Percentiles rank a stretch among this genome's conserved stretches.
Conservation (phyloP, 495 filamentous ascomycete genomes). For the Penicillium coprophilum region DNA sequence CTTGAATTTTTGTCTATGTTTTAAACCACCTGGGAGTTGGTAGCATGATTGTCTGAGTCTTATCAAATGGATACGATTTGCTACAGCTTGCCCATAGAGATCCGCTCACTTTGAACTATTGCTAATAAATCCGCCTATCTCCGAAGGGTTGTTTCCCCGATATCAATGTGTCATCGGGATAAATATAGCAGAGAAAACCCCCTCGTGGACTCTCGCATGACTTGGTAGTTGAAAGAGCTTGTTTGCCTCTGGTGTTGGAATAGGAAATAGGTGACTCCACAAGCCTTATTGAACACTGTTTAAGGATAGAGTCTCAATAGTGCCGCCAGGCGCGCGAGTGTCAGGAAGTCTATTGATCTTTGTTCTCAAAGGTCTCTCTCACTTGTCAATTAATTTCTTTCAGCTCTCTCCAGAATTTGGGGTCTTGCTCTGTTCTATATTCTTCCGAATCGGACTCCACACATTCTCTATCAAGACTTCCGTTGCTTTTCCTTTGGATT, state of each 20-base stretch:
- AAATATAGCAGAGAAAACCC: background rate
- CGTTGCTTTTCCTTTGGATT: background rate
- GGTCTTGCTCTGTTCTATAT: background rate
- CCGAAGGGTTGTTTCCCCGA: background rate
- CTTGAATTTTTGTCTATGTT: background rate
- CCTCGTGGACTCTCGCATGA: background rate
- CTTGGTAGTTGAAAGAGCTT: background rate
- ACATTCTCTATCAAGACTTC: background rate
- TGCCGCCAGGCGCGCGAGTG: background rate
- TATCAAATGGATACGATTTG: background rate
- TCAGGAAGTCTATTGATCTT: background rate
- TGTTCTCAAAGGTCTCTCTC: background rate
- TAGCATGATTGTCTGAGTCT: background rate
- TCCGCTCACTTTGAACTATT: background rate
- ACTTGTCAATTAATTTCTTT: background rate
- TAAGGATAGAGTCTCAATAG: conserved; percentile 3
- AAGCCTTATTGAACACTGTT: background rate
- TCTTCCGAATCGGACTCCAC: background rate
- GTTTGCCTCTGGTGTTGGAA: background rate
- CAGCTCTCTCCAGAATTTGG: background rate
- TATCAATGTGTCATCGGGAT: background rate
- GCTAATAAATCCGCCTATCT: background rate
- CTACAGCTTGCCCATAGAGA: background rate
- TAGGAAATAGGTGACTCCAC: background rate
- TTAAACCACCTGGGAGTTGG: background rate